Evolutionary conservation across 805 yeast genomes (phyloP), one percentile per base, ranked within the genome.

Genomic region (Wickerhamiella bombiphila): DNA sequence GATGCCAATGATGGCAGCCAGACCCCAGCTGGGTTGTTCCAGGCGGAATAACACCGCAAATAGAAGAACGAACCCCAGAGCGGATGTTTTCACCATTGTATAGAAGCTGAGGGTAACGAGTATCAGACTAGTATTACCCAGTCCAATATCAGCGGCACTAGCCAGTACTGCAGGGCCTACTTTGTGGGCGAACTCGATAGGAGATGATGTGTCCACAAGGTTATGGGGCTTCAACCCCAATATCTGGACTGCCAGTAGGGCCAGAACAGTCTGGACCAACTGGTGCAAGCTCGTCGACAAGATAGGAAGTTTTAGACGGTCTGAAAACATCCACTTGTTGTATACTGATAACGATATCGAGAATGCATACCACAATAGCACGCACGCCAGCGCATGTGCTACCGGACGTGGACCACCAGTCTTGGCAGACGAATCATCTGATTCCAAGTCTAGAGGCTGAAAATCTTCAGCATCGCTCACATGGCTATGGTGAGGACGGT

Each of bases 261-360:
- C 70, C 25, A 80, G 51, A 32, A 63, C 38, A 41, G 80, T 62
- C 31, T 83, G 69, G 34, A 78, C 70, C 20, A 77, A 52, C 60
- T 91, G 97, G 60, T 91, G 98, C 48, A 76, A 67, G 3, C 86
- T 65, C 0, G 98, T 91, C 37, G 86, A 72, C 21, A 86, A 60
- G 17, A 91, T 69, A 1, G 98, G 98, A 53, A 74, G 91, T 22
- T 73, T 70, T 50, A 91, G 77, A 52, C 80, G 72, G 39, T 86
- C 63, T 29, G 88, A 86, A 61, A 88, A 91, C 96, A 88, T 88
- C 96, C 96, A 85, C 61, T 86, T 86, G 64, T 91, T 91, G 61
- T 88, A 91, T 29, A 61, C 53, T 5, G 62, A 56, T 13, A 61
- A 43, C 3, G 60, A 43, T 15, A 61, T 51, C 14, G 63, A 57